A percentile compares a stretch with the other conserved stretches of the same genome.
Conservation (phyloP, 192 early-diverging fungal genomes). For the Entomortierella beljakovae region DNA sequence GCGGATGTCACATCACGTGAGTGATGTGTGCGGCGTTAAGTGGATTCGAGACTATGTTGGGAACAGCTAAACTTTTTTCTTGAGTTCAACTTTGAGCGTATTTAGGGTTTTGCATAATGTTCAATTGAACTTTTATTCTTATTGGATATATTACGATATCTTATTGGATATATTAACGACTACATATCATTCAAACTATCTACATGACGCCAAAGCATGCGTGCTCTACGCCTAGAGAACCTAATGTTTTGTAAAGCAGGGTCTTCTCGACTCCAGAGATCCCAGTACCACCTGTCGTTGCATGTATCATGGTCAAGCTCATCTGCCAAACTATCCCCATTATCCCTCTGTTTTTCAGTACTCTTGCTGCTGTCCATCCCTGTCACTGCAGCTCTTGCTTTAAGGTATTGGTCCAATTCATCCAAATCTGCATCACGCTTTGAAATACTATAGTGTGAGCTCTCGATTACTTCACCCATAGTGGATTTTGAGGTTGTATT, state of each 20-base stretch:
- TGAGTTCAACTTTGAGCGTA: constrained; percentile 2
- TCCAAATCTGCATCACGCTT: constrained; percentile 38
- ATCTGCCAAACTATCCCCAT: constrained; percentile 7
- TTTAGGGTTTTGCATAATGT: neutral
- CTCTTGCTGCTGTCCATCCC: neutral
- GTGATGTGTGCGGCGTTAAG: no score
- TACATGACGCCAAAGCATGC: constrained; percentile 33
- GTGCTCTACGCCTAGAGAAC: constrained; percentile 34
- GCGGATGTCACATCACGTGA: no score
- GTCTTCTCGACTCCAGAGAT: constrained; percentile 16
- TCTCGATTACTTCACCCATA: neutral
- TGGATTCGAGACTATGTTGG: no score
- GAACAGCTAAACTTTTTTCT: neutral
- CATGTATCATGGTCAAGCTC: constrained; percentile 28
- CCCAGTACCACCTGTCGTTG: constrained; percentile 37
- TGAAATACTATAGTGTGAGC: constrained; percentile 18
- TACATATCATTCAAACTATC: neutral
- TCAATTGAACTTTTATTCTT: neutral
- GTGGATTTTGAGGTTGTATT: neutral
- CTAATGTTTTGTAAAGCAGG: constrained; percentile 14
- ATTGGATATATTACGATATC: neutral
- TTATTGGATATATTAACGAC: neutral
- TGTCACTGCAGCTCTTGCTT: neutral
- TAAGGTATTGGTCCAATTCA: constrained; percentile 30
- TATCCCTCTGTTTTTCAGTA: neutral